Base-by-base conservation (phyloP, 495 filamentous ascomycete species). In the Immersiella caudata region DNA sequence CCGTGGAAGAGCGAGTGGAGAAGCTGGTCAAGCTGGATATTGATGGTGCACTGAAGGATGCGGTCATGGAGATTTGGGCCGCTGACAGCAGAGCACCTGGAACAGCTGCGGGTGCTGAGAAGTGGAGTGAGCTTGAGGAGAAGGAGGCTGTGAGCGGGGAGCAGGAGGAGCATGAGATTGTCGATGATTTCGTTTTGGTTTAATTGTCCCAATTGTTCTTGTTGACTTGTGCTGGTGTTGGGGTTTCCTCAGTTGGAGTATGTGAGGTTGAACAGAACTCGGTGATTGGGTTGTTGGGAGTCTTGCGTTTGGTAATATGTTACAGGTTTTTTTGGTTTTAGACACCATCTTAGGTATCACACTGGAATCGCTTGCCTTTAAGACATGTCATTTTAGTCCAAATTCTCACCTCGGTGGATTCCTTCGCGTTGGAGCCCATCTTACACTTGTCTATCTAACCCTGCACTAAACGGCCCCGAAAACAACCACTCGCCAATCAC, bases 41-140 rank as follows among this genome's bases (percentile, higher is more conserved):
- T 16, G 73, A 80, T 27, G 63, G 72, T 5, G 66, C 61, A 5
- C 49, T 84, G 20, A 71, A 79, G 50, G 76, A 76, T 46, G 80
- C 81, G 6, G 64, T 85, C 7, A 60, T 81, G 51, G 83, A 86
- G 68, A 72, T 79, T 62, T 74, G 84, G 62, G 66, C 76, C 25
- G 81, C 83, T 5, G 82, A 85, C 69, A 63, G 55, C 11, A 35
- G 78, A 25, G 24, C 68, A 0, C 7, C 58, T 22, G 74, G 69
- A 6, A 65, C 18, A 0, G 72, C 70, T 1, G 40, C 36, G 24
- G 73, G 68, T 16, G 51, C 56, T 4, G 70, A 74, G 66, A 24
- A 66, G 9, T 74, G 71, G 73, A 51, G 16, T 7, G 63, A 62
- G 35, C 29, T 4, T 8, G 51, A 20, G 16, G 60, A 49, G 27